Base-by-base conservation (phyloP, 768 basidiomycete genomes). In the Amanita brunnescens region DNA sequence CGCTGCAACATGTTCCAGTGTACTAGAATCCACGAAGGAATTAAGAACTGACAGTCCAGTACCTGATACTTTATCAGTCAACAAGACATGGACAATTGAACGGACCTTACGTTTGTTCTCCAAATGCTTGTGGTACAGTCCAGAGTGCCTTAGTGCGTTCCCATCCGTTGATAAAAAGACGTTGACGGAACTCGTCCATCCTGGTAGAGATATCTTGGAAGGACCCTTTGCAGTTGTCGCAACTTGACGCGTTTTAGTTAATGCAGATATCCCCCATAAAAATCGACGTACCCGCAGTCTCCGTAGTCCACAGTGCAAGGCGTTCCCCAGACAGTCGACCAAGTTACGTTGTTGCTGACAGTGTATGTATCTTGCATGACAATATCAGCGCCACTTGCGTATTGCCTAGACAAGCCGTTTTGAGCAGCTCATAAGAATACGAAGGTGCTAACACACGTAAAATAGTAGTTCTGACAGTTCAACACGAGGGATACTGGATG, bases 41-140 rank as follows among this genome's bases (percentile, higher is more conserved):
- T 35, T 37, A 12, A 29, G 21, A 18, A 50, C 57, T 21, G 49
- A 70, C 70, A 62, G 67, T 62, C 85, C 85, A 87, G 62, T 73
- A 76, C 3, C 72, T 75, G 32, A 4, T 51, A 24, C 3, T 0
- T 8, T 30, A 29, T 43, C 24, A 14, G 42, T 35, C 6, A 14
- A 33, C 6, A 16, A 3, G 14, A 16, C 9, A 40, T 12, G 9
- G 24, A 21, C 18, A 44, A 33, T 26, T 9, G 26, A 18, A 6
- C 8, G 23, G 53, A 33, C 66, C 70, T 55, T 67, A 86, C 66
- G 77, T 77, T 35, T 67, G 65, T 51, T 75, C 75, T 23, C 85
- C 85, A 60, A 91, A 91, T 0, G 76, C 87, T 64, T 91, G 88
- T 0, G 87, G 85, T 1, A 90, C 87, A 2, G 81, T 80, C 89